Percentiles rank a stretch among this genome's conserved stretches.
Evolutionary conservation across 2,329 filamentous ascomycete species (phyloP).

Genomic region (Fusarium sacchari): DNA sequence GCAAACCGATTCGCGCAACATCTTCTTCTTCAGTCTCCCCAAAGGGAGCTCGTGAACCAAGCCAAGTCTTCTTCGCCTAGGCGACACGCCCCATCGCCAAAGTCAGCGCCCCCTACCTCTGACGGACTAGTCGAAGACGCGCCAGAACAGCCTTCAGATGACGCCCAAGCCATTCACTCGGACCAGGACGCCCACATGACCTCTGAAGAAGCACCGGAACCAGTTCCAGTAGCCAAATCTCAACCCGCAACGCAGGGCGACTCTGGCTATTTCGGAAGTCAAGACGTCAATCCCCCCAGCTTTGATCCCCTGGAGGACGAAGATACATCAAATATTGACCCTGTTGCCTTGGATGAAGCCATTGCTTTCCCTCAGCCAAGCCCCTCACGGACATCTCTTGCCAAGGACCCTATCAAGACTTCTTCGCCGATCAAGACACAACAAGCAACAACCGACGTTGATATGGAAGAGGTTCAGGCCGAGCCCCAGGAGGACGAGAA

Average conservation of each 20-base stretch:
- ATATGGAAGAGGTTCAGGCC: conserved; percentile 20
- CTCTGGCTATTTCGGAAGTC: conserved; percentile 78
- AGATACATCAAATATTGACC: conserved; percentile 31
- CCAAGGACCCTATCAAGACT: background rate
- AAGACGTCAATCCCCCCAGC: conserved; percentile 50
- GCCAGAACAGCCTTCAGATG: conserved; percentile 7
- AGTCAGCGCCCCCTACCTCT: conserved; percentile 31
- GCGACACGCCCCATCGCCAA: conserved; percentile 48
- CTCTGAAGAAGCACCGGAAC: background rate
- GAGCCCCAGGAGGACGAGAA: conserved; percentile 20
- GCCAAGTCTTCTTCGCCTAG: conserved; percentile 48
- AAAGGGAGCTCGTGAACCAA: conserved; percentile 53
- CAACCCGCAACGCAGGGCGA: conserved; percentile 54
- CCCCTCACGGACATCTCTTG: conserved; percentile 32
- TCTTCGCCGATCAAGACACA: conserved; percentile 50
- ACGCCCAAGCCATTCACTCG: conserved; percentile 4
- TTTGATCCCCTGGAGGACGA: conserved; percentile 37
- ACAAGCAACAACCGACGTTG: background rate
- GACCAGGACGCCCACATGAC: conserved; percentile 24
- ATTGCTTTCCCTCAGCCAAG: conserved; percentile 34
- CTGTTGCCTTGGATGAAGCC: conserved; percentile 25
- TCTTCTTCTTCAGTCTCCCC: conserved; percentile 62
- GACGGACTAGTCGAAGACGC: conserved; percentile 1
- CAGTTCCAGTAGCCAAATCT: conserved; percentile 2
- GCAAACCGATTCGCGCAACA: conserved; percentile 64